Conservation (phyloP, 768 basidiomycete species). For the Phanerochaete carnosa region DNA sequence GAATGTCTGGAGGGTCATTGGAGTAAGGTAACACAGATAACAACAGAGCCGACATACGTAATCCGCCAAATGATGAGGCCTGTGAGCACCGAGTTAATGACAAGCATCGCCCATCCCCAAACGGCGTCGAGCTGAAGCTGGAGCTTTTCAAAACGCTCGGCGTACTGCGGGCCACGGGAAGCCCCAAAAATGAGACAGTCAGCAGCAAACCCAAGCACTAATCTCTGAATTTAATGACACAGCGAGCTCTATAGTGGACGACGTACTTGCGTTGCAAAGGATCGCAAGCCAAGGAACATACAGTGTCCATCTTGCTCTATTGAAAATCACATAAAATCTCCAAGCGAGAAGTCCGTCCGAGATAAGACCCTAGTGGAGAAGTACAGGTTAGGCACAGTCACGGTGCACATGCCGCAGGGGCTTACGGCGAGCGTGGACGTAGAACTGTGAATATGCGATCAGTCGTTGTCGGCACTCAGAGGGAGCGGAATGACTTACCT, state of each 20-base stretch:
- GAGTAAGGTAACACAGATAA: neutral
- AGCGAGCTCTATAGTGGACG: neutral
- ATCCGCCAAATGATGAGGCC: slow-evolving; percentile 20
- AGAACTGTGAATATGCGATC: neutral
- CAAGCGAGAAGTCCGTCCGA: slow-evolving; percentile 23
- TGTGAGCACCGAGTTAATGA: slow-evolving; percentile 20
- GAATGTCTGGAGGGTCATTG: neutral
- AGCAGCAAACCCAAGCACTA: slow-evolving; percentile 9
- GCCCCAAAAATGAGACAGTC: neutral
- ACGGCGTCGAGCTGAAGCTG: slow-evolving; percentile 13
- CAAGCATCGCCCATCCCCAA: slow-evolving; percentile 26
- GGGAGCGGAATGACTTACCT: slow-evolving; percentile 1
- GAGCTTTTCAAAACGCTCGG: neutral
- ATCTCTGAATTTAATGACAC: neutral
- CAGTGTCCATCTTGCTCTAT: slow-evolving; percentile 16
- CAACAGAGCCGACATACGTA: slow-evolving; percentile 8
- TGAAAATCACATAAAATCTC: slow-evolving; percentile 23
- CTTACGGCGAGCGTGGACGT: slow-evolving; percentile 14
- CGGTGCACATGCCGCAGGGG: neutral
- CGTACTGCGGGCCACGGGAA: neutral
- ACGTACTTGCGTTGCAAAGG: slow-evolving; percentile 18
- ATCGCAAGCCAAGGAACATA: slow-evolving; percentile 16
- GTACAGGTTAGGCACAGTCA: too few species aligned
- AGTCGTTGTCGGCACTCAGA: neutral
- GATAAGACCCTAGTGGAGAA: slow-evolving; percentile 19